Percentiles rank a stretch among this genome's conserved stretches.
These are phyloP conservation scores for Mimosa bimucronata DNA, from an alignment of 306 rosid species.

Conservation along the genomic window DNA sequence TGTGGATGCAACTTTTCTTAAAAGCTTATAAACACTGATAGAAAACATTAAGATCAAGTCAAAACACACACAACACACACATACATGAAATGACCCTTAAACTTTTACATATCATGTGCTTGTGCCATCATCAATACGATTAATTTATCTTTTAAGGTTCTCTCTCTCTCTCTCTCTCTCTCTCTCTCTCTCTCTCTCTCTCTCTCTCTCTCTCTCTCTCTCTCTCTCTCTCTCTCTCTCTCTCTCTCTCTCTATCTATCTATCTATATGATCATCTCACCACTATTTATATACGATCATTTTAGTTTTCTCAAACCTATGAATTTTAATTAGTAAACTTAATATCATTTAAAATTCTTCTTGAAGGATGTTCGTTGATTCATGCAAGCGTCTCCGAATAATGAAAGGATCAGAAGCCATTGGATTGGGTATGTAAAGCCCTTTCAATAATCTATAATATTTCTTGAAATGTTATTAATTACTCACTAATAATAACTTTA, in stretches of 20 bases:
- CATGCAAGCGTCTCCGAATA: constrained; percentile 97
- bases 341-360: neutral
- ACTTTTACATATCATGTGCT: neutral
- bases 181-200: too few relatives aligned
- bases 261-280: too few relatives aligned
- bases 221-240: too few relatives aligned
- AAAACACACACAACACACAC: too few relatives aligned
- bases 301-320: neutral
- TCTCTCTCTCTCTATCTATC: too few relatives aligned
- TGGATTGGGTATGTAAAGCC: constrained; percentile 79
- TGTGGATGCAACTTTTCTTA: neutral
- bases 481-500: neutral
- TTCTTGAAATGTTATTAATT: neutral
- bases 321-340: constrained; percentile 3
- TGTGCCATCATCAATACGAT: neutral
- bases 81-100: neutral
- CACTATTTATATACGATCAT: too few relatives aligned
- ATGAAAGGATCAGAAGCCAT: constrained; percentile 99
- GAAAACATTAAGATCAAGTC: neutral
- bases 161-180: too few relatives aligned
- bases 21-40: neutral
- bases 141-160: neutral
- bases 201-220: too few relatives aligned
- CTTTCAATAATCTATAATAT: neutral
- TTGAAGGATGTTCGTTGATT: constrained; percentile 90